Percentiles rank a stretch among this genome's conserved stretches.
These are phyloP conservation scores for Nicotiana attenuata DNA, from an alignment of 257 asterid genomes.

Conservation along the genomic window DNA sequence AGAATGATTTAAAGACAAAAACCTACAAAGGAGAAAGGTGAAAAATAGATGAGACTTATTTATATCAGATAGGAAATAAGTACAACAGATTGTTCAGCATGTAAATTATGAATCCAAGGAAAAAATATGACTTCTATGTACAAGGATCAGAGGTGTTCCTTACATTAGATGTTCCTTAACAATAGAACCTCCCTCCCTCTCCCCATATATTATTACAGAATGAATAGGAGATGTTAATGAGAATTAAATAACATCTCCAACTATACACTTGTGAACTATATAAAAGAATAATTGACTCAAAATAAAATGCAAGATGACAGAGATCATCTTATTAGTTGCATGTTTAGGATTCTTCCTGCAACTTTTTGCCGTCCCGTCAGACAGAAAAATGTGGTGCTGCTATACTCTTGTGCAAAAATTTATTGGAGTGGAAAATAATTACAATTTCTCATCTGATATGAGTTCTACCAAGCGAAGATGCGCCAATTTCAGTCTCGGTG, in stretches of 20 bases:
- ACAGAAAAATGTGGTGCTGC: slow-evolving; percentile 1
- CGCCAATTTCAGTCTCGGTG: slow-evolving; percentile 85
- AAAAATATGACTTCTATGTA: slow-evolving; percentile 16
- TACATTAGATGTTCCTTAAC: slow-evolving; percentile 7
- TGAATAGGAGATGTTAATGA: slow-evolving; percentile 36
- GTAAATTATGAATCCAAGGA: not conserved
- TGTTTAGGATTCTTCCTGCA: not conserved
- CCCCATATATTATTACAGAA: slow-evolving; percentile 22
- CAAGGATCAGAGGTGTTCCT: slow-evolving; percentile 10
- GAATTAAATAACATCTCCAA: slow-evolving; percentile 39
- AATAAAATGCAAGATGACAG: slow-evolving; percentile 10
- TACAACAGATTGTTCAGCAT: not conserved
- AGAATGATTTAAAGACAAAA: not conserved
- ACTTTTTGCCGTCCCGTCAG: not conserved
- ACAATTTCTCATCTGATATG: slow-evolving; percentile 53
- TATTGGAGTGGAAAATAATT: not conserved
- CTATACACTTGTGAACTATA: slow-evolving; percentile 29
- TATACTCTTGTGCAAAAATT: not conserved
- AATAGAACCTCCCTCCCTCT: not conserved
- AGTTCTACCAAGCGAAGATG: slow-evolving; percentile 86
- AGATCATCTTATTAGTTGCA: not conserved
- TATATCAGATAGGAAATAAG: not conserved
- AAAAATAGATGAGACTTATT: not conserved
- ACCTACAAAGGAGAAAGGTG: not conserved
- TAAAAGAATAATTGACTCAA: slow-evolving; percentile 13